Percentiles rank a stretch among this genome's conserved stretches.
These are phyloP conservation scores for Cordyceps fumosorosea DNA, from an alignment of 2,329 filamentous ascomycete genomes.

Conservation along the genomic window DNA sequence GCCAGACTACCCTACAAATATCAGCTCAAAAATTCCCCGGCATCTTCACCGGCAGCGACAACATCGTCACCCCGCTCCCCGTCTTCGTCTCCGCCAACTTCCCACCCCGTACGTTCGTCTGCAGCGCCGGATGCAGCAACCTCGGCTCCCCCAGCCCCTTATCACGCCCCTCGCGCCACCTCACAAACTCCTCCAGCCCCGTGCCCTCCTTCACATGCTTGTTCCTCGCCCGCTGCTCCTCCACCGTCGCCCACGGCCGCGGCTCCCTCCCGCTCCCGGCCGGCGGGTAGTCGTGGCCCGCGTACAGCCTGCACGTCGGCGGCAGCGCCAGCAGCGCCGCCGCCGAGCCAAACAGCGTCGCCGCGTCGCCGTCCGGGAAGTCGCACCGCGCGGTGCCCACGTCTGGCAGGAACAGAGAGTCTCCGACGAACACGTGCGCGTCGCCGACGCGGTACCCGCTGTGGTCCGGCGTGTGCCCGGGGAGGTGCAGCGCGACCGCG, in stretches of 20 bases:
- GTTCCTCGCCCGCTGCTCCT: constrained; percentile 39
- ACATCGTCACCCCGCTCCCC: background rate
- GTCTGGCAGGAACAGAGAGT: constrained; percentile 46
- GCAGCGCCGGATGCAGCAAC: constrained; percentile 43
- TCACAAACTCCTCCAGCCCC: constrained; percentile 37
- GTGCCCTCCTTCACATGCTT: constrained; percentile 40
- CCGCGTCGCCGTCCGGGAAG: constrained; percentile 45
- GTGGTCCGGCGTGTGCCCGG: constrained; percentile 56
- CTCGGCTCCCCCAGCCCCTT: constrained; percentile 34
- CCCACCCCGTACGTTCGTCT: constrained; percentile 44
- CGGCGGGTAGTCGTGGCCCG: constrained; percentile 48
- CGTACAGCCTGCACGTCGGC: constrained; percentile 42
- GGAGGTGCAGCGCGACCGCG: constrained; percentile 45
- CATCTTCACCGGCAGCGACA: background rate
- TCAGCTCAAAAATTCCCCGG: background rate
- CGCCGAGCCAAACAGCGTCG: constrained; percentile 36
- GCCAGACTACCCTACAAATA: background rate
- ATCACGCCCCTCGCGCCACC: constrained; percentile 38
- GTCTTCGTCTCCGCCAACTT: constrained; percentile 23
- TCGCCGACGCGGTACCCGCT: constrained; percentile 39
- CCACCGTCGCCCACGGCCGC: constrained; percentile 36
- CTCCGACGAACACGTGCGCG: constrained; percentile 43
- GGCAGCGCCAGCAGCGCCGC: constrained; percentile 36
- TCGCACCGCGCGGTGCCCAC: constrained; percentile 48
- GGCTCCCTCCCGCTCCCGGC: constrained; percentile 27